Conservation (phyloP, 73 alveolate genomes). For the Paramecium sexaurelia region DNA sequence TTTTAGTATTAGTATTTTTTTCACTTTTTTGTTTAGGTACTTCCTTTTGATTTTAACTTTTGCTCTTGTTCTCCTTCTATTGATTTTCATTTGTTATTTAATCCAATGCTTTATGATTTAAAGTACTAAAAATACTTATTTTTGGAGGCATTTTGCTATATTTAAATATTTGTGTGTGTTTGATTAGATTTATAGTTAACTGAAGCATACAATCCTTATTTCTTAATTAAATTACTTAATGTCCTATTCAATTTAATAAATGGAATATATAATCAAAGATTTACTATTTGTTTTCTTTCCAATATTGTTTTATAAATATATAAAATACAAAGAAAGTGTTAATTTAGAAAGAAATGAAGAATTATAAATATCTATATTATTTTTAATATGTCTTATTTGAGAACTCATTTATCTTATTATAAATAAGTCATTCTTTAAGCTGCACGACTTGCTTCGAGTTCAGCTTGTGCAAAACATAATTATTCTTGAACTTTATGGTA, state of each 20-base stretch:
- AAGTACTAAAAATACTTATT: background rate
- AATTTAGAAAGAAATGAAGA: background rate
- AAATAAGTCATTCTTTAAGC: background rate
- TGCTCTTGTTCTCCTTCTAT: background rate
- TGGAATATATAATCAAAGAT: background rate
- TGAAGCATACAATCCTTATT: background rate
- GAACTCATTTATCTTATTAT: constrained; percentile 9
- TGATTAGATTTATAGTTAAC: background rate
- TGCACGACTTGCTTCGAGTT: constrained; percentile 41
- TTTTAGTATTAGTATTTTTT: background rate
- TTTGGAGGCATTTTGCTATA: background rate
- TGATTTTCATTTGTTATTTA: background rate
- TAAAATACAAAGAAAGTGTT: too few relatives aligned
- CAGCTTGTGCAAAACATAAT: constrained; percentile 39
- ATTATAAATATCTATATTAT: background rate
- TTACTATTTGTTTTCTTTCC: background rate
- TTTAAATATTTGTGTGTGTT: background rate
- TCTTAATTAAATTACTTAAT: background rate
- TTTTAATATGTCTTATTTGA: background rate
- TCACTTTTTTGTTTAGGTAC: background rate
- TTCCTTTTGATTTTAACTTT: background rate
- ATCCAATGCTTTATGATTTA: background rate
- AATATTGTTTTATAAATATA: background rate
- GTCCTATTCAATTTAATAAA: background rate
- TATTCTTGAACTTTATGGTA: constrained; percentile 44